Conservation (phyloP, 192 early-diverging fungal genomes). For the Chytriomyces sp. region DNA sequence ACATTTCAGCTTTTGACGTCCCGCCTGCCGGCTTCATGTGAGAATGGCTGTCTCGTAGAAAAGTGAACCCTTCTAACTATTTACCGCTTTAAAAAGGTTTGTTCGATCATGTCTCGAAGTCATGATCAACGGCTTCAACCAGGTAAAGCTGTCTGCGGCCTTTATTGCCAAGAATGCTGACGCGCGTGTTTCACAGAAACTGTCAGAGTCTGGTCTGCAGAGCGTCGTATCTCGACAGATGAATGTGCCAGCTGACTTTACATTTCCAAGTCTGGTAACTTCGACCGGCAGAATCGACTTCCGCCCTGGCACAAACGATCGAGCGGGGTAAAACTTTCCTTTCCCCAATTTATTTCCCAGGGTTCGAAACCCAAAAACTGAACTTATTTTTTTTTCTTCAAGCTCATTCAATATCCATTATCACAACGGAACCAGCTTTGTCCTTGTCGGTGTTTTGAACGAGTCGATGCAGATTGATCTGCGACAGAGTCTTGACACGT, state of each 20-base stretch:
- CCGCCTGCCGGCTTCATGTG: conserved; percentile 24
- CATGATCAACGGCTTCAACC: not conserved
- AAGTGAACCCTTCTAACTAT: not conserved
- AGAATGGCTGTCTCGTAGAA: not conserved
- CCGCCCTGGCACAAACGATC: not conserved
- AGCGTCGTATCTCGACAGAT: too few species aligned
- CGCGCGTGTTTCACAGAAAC: not conserved
- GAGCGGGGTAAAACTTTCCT: conserved; percentile 4
- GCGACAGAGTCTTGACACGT: too few species aligned
- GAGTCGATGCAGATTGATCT: not conserved
- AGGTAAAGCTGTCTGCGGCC: not conserved
- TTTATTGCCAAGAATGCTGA: not conserved
- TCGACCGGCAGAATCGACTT: conserved; percentile 12
- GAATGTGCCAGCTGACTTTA: not conserved
- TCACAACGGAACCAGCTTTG: conserved; percentile 8
- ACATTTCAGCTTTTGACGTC: conserved; percentile 1
- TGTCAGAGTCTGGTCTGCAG: not conserved
- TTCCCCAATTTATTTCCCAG: not conserved
- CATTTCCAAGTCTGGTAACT: not conserved
- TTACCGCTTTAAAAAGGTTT: not conserved
- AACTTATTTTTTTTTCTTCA: not conserved
- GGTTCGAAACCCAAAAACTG: not conserved
- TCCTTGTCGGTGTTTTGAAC: not conserved
- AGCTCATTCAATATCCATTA: conserved; percentile 9
- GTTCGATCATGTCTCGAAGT: conserved; percentile 19